Percentiles rank a stretch among this genome's conserved stretches.
These are phyloP conservation scores for Diphasiastrum complanatum DNA, from an alignment of 83 land plant genomes.

Conservation along the genomic window DNA sequence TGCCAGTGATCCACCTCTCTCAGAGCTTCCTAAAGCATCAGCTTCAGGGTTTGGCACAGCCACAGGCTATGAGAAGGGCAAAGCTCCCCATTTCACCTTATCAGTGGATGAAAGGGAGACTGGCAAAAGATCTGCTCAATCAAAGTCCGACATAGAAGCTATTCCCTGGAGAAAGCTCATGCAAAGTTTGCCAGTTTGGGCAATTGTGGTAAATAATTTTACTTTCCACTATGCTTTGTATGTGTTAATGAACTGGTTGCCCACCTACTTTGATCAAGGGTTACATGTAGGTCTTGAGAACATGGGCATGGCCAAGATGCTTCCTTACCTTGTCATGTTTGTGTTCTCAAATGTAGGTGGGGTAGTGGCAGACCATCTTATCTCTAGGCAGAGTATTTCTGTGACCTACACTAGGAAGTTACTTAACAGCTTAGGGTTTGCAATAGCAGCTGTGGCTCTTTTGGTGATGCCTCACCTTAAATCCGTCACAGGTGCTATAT, in stretches of 20 bases:
- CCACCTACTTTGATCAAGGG: constrained; percentile 73
- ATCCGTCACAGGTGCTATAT: constrained; percentile 48
- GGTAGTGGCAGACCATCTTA: constrained; percentile 64
- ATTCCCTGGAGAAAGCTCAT: constrained; percentile 71
- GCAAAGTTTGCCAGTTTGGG: constrained; percentile 72
- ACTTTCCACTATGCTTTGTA: constrained; percentile 85
- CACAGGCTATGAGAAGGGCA: constrained; percentile 3
- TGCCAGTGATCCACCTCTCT: constrained; percentile 63
- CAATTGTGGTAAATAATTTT: constrained; percentile 76
- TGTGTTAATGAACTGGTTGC: constrained; percentile 87
- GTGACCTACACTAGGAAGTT: constrained; percentile 61
- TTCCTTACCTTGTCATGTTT: constrained; percentile 85
- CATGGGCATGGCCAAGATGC: constrained; percentile 71
- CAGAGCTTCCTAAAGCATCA: constrained; percentile 54
- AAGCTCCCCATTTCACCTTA: constrained; percentile 27
- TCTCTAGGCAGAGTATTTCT: constrained; percentile 45
- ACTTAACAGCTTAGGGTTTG: constrained; percentile 60
- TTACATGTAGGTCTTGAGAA: constrained; percentile 58
- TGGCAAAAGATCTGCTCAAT: constrained; percentile 18
- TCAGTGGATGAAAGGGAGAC: constrained; percentile 22
- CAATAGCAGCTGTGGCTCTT: constrained; percentile 51
- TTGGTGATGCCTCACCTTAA: constrained; percentile 52
- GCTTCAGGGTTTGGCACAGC: constrained; percentile 50
- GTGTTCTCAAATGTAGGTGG: constrained; percentile 84
- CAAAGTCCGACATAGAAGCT: constrained; percentile 29